Evolutionary conservation across 805 yeast genomes (phyloP), one percentile per base, ranked within the genome.

Genomic region (Cyberlindnera veronae): DNA sequence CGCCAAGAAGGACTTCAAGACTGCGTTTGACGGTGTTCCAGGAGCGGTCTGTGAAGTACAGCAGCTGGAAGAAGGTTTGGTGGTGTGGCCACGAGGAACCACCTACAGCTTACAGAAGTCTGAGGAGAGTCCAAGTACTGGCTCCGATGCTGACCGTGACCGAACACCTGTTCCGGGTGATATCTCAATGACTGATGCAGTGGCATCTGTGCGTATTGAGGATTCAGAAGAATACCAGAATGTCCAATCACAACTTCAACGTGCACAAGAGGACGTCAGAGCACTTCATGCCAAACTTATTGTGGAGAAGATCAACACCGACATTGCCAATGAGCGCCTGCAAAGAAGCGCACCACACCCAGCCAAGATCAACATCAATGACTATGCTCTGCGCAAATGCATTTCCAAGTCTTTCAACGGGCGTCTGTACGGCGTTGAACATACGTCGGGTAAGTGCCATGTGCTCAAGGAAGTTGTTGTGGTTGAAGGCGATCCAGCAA

Each of bases 391-490:
- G 8, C 16, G 31, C 13, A 33, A 31, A 22, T 18, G 6, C 23
- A 26, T 38, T 17, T n/a, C 41, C 7, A 27, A 9, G 2, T 18
- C 42, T 5, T 6, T 9, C 20, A 38, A 31, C 11, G 48, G 48
- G 5, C 23, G 28, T 5, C 11, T 45, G 13, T 45, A 34, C 23
- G 35, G 34, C 6, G 45, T 45, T 12, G 49, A 45, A 31, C 30
- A 32, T 16, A 15, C 24, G 3, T 13, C 33, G 8, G 34, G 41
- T 3, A 22, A 30, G 11, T 12, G 22, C 14, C 22, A 42, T 29
- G 31, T 41, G 5, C 9, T 45, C n/a, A 42, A 39, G 19, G 49
- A 45, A 29, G 32, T 34, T 3, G 29, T 36, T 17, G 17, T 20
- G 16, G 9, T 15, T 5, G 41, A 34, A 15, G 39, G 39, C 2